Conservation (phyloP, 768 basidiomycete species). For the Lentinula sp. region DNA sequence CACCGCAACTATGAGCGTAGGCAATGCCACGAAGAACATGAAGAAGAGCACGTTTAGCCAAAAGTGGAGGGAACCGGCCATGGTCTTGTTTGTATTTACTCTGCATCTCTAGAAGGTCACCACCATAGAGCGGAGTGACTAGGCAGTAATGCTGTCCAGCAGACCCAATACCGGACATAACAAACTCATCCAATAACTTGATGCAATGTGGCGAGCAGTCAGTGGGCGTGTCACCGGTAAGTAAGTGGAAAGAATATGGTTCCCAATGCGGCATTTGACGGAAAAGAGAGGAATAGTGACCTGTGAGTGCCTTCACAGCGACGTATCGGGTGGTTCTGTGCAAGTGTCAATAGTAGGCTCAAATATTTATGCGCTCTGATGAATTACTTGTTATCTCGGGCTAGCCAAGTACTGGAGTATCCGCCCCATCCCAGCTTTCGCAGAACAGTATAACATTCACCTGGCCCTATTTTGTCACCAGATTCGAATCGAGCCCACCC, state of each 20-base stretch:
- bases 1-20: conserved; percentile 3
- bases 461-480: conserved; percentile 19
- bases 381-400: conserved; percentile 16
- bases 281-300: conserved; percentile 4
- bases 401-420: conserved; percentile 24
- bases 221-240: no score
- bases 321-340: conserved; percentile 8
- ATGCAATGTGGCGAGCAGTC: conserved; percentile 11
- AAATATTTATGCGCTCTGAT: conserved; percentile 12
- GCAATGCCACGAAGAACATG: conserved; percentile 12
- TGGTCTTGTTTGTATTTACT: not conserved
- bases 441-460: conserved; percentile 16
- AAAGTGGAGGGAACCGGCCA: conserved; percentile 1
- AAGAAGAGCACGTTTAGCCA: conserved; percentile 9
- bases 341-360: no score
- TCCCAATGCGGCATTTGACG: no score
- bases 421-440: conserved; percentile 25
- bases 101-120: conserved; percentile 6
- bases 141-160: conserved; percentile 10
- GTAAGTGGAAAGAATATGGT: no score
- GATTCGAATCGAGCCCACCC: conserved; percentile 21
- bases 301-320: conserved; percentile 23
- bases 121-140: conserved; percentile 8
- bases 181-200: conserved; percentile 5
- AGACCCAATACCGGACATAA: conserved; percentile 4